Percentiles rank a stretch among this genome's conserved stretches.
Conservation (phyloP, 2,329 filamentous ascomycete genomes). For the Mycosphaerella arachidis region DNA sequence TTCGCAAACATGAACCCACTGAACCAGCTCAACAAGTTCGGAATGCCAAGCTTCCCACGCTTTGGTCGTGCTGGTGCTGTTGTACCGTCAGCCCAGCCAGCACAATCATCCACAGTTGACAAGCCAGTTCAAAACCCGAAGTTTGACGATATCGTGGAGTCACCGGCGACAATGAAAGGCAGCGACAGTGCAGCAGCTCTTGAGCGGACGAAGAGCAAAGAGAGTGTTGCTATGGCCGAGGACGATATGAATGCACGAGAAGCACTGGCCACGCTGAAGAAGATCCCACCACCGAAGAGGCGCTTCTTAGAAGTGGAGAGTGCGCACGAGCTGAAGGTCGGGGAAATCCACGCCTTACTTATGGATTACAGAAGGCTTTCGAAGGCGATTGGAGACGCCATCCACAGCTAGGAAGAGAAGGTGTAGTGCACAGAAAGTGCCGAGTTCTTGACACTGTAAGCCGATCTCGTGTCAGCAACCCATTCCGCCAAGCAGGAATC, state of each 20-base stretch:
- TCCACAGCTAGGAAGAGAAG: constrained; percentile 23
- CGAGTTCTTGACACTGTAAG: not conserved
- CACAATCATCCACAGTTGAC: constrained; percentile 20
- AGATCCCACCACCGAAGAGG: constrained; percentile 44
- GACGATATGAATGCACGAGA: constrained; percentile 39
- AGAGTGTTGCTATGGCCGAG: constrained; percentile 26
- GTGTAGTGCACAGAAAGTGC: not conserved
- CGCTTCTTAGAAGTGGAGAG: constrained; percentile 45
- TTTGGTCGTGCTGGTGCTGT: constrained; percentile 31
- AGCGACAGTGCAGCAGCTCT: not conserved
- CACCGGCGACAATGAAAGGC: constrained; percentile 18
- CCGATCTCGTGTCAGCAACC: not conserved
- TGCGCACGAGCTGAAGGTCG: constrained; percentile 43
- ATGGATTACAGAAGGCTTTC: constrained; percentile 39
- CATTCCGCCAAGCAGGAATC: not conserved
- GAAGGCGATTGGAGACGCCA: constrained; percentile 40
- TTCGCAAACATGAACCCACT: constrained; percentile 32
- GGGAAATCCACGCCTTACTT: constrained; percentile 45
- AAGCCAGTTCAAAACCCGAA: constrained; percentile 15
- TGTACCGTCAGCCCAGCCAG: not conserved
- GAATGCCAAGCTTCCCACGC: constrained; percentile 32
- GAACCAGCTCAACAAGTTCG: constrained; percentile 36
- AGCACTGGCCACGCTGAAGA: constrained; percentile 42
- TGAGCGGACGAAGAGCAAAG: constrained; percentile 11
- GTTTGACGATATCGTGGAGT: constrained; percentile 27